phyloP scores from a whole-genome alignment of 306 rosid species.

The Casuarina cunninghamiana region DNA sequence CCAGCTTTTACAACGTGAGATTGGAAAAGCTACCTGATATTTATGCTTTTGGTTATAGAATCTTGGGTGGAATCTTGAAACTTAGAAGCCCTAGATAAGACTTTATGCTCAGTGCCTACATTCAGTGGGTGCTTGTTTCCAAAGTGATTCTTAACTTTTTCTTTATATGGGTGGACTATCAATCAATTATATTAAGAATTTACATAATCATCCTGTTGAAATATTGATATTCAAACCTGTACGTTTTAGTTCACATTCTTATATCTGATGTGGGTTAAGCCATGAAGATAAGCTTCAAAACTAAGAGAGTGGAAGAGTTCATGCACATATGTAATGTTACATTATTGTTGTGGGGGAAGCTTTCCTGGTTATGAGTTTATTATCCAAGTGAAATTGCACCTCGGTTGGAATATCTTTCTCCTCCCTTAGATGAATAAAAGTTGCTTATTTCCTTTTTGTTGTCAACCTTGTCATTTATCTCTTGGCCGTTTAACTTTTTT shows the following conservation, averaged over 20 bases:
- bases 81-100: neutral
- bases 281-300: neutral
- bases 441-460: neutral
- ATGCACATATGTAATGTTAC: too few species aligned
- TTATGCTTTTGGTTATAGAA: neutral
- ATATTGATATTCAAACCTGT: neutral
- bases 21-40: neutral
- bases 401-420: neutral
- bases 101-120: neutral
- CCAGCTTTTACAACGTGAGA: neutral
- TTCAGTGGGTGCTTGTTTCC: neutral
- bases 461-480: neutral
- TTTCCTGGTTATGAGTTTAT: neutral
- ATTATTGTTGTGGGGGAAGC: neutral
- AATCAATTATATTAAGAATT: neutral
- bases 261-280: neutral
- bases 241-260: neutral
- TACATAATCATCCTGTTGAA: neutral
- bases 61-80: neutral
- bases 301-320: too few species aligned
- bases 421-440: neutral
- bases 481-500: neutral
- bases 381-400: neutral
- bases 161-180: neutral
- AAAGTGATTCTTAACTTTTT: neutral